Conservation (phyloP, 345 rosid species). For the Gossypium arboreum region DNA sequence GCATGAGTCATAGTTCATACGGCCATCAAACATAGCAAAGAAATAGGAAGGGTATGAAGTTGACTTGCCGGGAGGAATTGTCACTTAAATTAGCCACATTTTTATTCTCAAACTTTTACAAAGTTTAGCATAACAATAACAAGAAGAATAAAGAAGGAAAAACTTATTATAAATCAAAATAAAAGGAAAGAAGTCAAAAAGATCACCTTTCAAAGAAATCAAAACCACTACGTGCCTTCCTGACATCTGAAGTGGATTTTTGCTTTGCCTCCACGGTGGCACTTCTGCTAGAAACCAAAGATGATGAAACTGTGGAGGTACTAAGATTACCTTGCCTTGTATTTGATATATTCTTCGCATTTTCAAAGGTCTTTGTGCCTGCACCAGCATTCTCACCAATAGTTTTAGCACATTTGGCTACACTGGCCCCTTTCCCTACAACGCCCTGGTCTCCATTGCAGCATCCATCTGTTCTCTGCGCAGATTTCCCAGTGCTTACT, state of each 20-base stretch:
- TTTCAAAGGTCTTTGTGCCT: not conserved
- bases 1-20: not conserved
- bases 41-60: not conserved
- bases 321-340: slow-evolving; percentile 27
- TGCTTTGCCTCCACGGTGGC: slow-evolving; percentile 23
- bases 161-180: slow-evolving; percentile 9
- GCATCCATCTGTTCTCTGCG: slow-evolving; percentile 31
- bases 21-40: not conserved
- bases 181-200: not conserved
- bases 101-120: slow-evolving; percentile 5
- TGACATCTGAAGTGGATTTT: slow-evolving; percentile 37
- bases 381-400: slow-evolving; percentile 6
- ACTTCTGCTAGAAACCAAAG: slow-evolving; percentile 28
- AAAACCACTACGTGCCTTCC: slow-evolving; percentile 40
- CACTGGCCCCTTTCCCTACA: slow-evolving; percentile 17
- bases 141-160: not conserved
- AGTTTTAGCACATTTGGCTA: slow-evolving; percentile 15
- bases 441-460: slow-evolving; percentile 31
- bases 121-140: not conserved
- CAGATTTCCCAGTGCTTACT: slow-evolving; percentile 49
- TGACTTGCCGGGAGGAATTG: not conserved
- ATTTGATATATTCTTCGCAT: slow-evolving; percentile 26
- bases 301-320: slow-evolving; percentile 29
- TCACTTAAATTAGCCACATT: not conserved
- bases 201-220: slow-evolving; percentile 80